Base-by-base conservation (phyloP, 2,329 filamentous ascomycete genomes). In the Calonectria pseudoturangicola region DNA sequence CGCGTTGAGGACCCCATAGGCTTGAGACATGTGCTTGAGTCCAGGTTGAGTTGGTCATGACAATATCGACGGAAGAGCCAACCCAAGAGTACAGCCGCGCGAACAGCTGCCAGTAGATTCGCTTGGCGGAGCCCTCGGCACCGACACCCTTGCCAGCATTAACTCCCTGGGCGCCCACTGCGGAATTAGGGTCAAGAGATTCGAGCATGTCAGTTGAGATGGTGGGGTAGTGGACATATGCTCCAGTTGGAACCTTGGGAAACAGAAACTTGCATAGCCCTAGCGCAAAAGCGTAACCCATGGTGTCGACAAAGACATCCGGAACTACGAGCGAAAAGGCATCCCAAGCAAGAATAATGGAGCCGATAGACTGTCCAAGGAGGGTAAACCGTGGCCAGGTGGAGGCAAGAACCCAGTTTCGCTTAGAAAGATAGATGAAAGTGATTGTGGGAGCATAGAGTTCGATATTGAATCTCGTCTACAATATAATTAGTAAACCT, bases 31-130 rank as follows among this genome's bases (percentile, higher is more conserved):
- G 95, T 1, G 86, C 89, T 76, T 97, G 93, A 0, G 97, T 99
- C 97, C 97, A 99, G 71, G 91, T 94, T 6, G 95, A 98, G 84
- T 99, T 99, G 71, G 97, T 98, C 95, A 98, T 98, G 77, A 98
- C 96, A 0, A 98, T 91, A 81, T 99, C 96, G 54, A 98, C 91
- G 18, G 93, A 92, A 27, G 93, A 91, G 27, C 97, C 97, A 54
- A 97, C 93, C 85, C 90, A 92, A 56, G 93, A 93, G 85, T 99
- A 99, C 2, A 97, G 83, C 54, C 87, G 86, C 0, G 97, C 96
- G 81, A 99, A 99, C 1, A 93, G 81, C 75, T 92, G 87, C 97
- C 97, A 99, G 86, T 99, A 99, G 18, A 88, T 83, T 78, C 90
- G 92, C 87, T 99, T 99, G 63, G 87, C 87, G 7, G 84, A 82